These are phyloP conservation scores for Brasenia schreberi DNA, from an alignment of 164 flowering plant genomes.

Conservation along the genomic window DNA sequence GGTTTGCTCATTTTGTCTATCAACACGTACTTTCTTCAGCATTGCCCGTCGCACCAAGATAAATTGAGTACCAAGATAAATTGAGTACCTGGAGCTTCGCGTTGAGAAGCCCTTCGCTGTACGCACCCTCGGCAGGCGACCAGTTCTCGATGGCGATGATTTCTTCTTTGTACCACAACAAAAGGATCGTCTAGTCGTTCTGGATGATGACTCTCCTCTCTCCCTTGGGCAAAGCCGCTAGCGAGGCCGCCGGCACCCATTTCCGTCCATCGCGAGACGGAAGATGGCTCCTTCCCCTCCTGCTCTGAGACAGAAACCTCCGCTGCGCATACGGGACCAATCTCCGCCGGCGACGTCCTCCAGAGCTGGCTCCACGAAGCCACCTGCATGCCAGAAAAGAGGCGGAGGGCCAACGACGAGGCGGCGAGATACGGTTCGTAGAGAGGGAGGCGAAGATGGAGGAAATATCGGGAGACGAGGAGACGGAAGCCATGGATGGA, in stretches of 20 bases:
- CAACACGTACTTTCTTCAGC: too few relatives aligned
- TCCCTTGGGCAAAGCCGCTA: slow-evolving; percentile 77
- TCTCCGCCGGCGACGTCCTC: background rate
- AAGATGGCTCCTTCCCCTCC: slow-evolving; percentile 5
- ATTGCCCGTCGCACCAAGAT: background rate
- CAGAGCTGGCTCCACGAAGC: background rate
- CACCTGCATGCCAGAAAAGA: background rate
- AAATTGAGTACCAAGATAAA: slow-evolving; percentile 2
- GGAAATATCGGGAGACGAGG: background rate
- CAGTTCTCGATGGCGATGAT: slow-evolving; percentile 81
- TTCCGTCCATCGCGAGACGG: slow-evolving; percentile 23
- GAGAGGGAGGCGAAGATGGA: background rate
- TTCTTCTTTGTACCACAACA: slow-evolving; percentile 80
- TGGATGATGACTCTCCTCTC: slow-evolving; percentile 86
- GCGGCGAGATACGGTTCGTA: background rate
- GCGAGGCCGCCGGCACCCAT: slow-evolving; percentile 91
- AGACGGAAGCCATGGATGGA: background rate
- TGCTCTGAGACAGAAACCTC: slow-evolving; percentile 45
- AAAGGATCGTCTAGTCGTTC: slow-evolving; percentile 62
- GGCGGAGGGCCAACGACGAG: background rate
- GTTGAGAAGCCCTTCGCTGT: slow-evolving; percentile 73
- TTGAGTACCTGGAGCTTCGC: slow-evolving; percentile 60
- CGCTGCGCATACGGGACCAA: slow-evolving; percentile 22
- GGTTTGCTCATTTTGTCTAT: too few relatives aligned
- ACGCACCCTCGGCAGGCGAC: slow-evolving; percentile 95